Evolutionary conservation across 306 rosid species (phyloP).

Genomic region (Vigna angularis): DNA sequence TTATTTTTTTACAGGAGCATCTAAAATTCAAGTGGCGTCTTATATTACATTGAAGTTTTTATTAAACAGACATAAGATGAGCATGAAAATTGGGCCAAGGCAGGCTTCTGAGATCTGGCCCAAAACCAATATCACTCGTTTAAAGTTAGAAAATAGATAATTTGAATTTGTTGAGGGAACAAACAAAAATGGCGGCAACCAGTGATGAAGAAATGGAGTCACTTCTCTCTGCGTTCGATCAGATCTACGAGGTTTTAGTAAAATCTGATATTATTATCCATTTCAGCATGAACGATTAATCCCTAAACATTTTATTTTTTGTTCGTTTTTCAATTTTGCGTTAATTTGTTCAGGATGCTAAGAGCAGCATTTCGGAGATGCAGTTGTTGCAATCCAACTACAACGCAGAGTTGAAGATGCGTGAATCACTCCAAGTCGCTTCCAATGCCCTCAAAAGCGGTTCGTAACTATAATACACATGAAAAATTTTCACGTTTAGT

Average conservation of each 20-base stretch:
- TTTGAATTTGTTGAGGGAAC: not conserved
- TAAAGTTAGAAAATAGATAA: not conserved
- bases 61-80: no score
- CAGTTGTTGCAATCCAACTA: slow-evolving; percentile 55
- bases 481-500: not conserved
- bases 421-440: slow-evolving; percentile 65
- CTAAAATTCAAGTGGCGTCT: not conserved
- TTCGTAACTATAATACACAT: not conserved
- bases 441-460: slow-evolving; percentile 61
- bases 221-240: slow-evolving; percentile 61
- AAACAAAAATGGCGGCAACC: slow-evolving; percentile 72
- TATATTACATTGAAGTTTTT: not conserved
- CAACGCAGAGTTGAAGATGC: slow-evolving; percentile 57
- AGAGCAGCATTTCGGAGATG: slow-evolving; percentile 54
- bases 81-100: slow-evolving; percentile 4
- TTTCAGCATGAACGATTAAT: not conserved
- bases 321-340: not conserved
- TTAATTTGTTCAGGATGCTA: slow-evolving; percentile 59
- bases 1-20: not conserved
- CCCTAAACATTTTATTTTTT: not conserved
- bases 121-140: not conserved
- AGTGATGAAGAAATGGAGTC: slow-evolving; percentile 63
- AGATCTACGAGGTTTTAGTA: slow-evolving; percentile 62
- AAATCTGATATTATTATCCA: not conserved
- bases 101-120: not conserved